Evolutionary conservation across 148 eudicot genomes (phyloP).

Genomic region (Rhododendron ferrugineum): DNA sequence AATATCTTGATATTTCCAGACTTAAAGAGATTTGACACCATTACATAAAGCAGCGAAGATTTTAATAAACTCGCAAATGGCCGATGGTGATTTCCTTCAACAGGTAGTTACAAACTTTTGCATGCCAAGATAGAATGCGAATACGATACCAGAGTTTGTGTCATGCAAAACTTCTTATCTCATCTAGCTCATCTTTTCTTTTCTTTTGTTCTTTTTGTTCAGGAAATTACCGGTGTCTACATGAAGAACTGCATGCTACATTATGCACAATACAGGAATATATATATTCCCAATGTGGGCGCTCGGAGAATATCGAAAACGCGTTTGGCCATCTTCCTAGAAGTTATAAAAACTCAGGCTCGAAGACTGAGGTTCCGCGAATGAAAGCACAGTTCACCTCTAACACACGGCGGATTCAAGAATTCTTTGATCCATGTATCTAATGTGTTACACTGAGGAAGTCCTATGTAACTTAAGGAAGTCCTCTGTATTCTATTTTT

Average conservation of each 20-base stretch:
- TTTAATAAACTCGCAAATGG: conserved; percentile 46
- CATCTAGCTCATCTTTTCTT: not conserved
- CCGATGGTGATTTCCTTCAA: conserved; percentile 48
- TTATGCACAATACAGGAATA: conserved; percentile 43
- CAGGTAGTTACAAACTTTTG: conserved; percentile 25
- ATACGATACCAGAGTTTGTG: not conserved
- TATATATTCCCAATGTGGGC: conserved; percentile 35
- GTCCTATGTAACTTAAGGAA: not conserved
- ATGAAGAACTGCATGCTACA: conserved; percentile 54
- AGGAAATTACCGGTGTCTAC: conserved; percentile 47
- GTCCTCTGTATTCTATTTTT: too few relatives aligned
- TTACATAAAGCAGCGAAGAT: conserved; percentile 49
- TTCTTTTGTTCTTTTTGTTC: not conserved
- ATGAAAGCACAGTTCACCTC: not conserved
- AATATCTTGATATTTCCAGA: conserved; percentile 15
- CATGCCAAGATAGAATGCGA: not conserved
- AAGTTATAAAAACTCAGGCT: not conserved
- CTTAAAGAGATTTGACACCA: conserved; percentile 41
- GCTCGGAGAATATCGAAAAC: not conserved
- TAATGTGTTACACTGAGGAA: not conserved
- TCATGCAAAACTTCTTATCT: not conserved
- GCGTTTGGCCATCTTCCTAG: conserved; percentile 13
- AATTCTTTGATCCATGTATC: not conserved
- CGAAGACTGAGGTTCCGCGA: not conserved
- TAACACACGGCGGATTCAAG: not conserved